These are phyloP conservation scores for Alternaria gansuensis DNA, from an alignment of 2,329 filamentous ascomycete species.

Conservation along the genomic window DNA sequence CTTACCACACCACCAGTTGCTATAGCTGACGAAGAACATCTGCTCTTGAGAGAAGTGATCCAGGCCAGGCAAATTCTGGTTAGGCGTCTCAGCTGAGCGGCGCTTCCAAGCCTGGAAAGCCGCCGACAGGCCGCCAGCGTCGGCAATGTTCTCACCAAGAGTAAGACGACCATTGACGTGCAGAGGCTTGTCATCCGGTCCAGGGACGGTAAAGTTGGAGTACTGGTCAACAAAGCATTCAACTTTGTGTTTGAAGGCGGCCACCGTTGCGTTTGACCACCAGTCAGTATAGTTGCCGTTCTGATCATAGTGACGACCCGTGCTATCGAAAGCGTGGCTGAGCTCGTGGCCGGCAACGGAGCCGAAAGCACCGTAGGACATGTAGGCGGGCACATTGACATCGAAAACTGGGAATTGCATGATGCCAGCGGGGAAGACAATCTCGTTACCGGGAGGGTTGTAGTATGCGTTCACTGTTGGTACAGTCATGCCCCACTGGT, in stretches of 20 bases:
- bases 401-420: conserved; percentile 74
- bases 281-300: conserved; percentile 71
- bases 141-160: conserved; percentile 75
- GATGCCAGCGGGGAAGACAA: conserved; percentile 74
- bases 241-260: conserved; percentile 66
- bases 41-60: conserved; percentile 71
- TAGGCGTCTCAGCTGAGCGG: conserved; percentile 61
- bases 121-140: conserved; percentile 71
- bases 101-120: conserved; percentile 73
- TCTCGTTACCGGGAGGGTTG: conserved; percentile 70
- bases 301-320: conserved; percentile 70
- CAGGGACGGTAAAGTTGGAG: conserved; percentile 66
- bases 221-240: conserved; percentile 76
- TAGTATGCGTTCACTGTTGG: conserved; percentile 71
- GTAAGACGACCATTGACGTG: conserved; percentile 71
- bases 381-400: conserved; percentile 68
- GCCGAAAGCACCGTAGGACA: conserved; percentile 75
- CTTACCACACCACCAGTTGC: conserved; percentile 73
- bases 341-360: conserved; percentile 74
- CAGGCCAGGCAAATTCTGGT: conserved; percentile 62
- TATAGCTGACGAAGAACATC: conserved; percentile 73
- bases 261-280: conserved; percentile 70
- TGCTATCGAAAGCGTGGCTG: conserved; percentile 74
- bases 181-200: conserved; percentile 64
- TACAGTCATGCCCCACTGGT: conserved; percentile 68